Evolutionary conservation across 116 monocot species (phyloP).

Genomic region (Iris pallida): DNA sequence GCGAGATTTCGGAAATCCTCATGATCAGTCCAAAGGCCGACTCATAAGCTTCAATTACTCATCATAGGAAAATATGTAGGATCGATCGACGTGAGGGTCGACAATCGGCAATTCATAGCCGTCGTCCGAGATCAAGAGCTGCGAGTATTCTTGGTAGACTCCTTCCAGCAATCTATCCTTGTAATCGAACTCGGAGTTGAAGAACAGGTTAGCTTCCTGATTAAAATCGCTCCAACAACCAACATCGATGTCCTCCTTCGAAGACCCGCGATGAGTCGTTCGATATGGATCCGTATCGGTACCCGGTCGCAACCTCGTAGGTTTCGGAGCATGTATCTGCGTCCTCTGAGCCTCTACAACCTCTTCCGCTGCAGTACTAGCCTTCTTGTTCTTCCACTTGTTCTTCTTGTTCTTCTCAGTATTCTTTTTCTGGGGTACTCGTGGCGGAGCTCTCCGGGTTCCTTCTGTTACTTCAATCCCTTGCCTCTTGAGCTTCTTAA

Average conservation of each 20-base stretch:
- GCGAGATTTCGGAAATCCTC: too few species aligned
- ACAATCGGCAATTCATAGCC: not conserved
- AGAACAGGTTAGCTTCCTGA: not conserved
- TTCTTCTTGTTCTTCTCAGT: not conserved
- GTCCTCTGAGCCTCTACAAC: not conserved
- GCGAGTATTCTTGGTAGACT: slow-evolving; percentile 6
- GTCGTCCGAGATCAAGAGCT: not conserved
- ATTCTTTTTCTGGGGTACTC: not conserved
- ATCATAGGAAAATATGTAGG: too few species aligned
- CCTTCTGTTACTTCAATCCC: slow-evolving; percentile 5
- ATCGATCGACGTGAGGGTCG: too few species aligned
- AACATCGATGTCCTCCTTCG: not conserved
- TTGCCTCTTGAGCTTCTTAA: slow-evolving; percentile 15
- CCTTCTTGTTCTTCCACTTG: not conserved
- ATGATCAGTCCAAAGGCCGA: too few species aligned
- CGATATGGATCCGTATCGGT: too few species aligned
- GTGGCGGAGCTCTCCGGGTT: not conserved
- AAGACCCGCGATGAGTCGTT: not conserved
- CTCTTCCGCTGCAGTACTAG: not conserved
- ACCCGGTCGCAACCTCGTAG: not conserved
- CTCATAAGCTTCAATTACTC: too few species aligned
- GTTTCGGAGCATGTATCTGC: slow-evolving; percentile 20
- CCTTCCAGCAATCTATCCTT: not conserved
- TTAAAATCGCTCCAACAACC: not conserved
- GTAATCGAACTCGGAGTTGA: not conserved